Base-by-base conservation (phyloP, 83 land plant species). In the Diphasiastrum complanatum region DNA sequence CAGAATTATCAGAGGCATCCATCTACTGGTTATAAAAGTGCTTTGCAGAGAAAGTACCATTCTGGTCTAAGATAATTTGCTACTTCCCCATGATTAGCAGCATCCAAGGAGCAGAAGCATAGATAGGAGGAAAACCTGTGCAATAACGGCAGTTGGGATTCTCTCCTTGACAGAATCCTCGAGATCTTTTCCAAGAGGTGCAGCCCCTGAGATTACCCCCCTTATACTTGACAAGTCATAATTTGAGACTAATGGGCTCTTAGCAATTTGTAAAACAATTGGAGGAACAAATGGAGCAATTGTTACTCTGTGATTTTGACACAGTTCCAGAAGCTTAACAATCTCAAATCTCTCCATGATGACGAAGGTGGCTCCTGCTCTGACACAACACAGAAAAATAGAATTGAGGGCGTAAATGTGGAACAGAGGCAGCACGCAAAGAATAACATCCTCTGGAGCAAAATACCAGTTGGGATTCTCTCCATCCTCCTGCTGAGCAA, bases 401-500 rank as follows among this genome's bases (percentile, higher is more conserved):
- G 58, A 54, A 28, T 54, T 54, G 25, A 54, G n/a, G 11, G 36
- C 24, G 58, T 54, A 54, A 4, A 54, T 54, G 58, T 54, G 58
- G 58, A 54, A 54, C 16, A 54, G 33, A 66, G 78, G 28, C 31
- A 68, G 66, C 75, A 56, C 79, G 68, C 83, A 79, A 25, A 84
- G 71, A 16, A 80, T 53, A 6, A 75, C 72, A 61, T 80, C 85
- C 37, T 69, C 71, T 2, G 29, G 16, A 11, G 11, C 65, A 41
- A 79, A 18, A 38, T 75, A 66, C 1, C 80, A 47, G 67, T 84
- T 84, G 1, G 87, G 87, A 40, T 84, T 84, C 57, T 81, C 81
- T 8, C 87, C 85, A 64, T 84, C 87, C 26, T 81, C 87, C 11
- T 84, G 87, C 65, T 84, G 87, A 5, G 87, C 84, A 12, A 33